Base-by-base conservation (phyloP, 1,284 basidiomycete genomes). In the Flammula alnicola region DNA sequence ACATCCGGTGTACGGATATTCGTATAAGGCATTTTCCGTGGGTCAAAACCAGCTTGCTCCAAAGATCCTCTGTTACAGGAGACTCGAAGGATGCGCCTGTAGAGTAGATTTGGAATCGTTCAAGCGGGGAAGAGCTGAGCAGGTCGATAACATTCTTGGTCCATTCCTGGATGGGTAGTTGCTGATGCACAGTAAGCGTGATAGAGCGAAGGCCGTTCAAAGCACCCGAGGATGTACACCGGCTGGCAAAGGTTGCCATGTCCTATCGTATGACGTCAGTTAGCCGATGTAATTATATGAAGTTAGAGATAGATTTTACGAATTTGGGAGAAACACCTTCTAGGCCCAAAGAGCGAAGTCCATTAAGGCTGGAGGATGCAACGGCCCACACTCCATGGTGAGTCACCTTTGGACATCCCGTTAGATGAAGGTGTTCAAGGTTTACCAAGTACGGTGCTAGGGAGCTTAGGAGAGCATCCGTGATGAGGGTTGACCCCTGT, bases 381-480 rank as follows among this genome's bases (percentile, higher is more conserved):
- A 86, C 50, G 2, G 74, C 68, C 58, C 69, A 75, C 2, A 89
- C 64, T 1, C 87, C 86, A 9, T 59, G 53, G 40, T 88, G 77
- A 0, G 84, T 86, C n/a, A 88, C 78, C 57, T 77, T 85, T 1
- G 77, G 73, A 60, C 88, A 90, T 12, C 87, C 88, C 0, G 78
- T 76, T 10, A 91, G 65, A 47, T 79, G 73, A 1, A 89, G 61
- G 32, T 80, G 72, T 35, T 83, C 76, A 10, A 91, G 67, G 7
- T 73, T 65, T 10, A 59, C 55, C 29, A 87, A 68, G 44, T 71
- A 59, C 0, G 77, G 72, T 0, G 83, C 76, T 5, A 88, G 60
- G 2, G 66, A 54, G 36, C 69, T 69, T 16, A 91, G 64, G 3
- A 80, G 60, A 2, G 55, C 57, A 58, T 91, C 85, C 0, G 79